Evolutionary conservation across 2,329 filamentous ascomycete species (phyloP), one percentile per base, ranked within the genome.

Genomic region (Cladobotryum mycophilum): DNA sequence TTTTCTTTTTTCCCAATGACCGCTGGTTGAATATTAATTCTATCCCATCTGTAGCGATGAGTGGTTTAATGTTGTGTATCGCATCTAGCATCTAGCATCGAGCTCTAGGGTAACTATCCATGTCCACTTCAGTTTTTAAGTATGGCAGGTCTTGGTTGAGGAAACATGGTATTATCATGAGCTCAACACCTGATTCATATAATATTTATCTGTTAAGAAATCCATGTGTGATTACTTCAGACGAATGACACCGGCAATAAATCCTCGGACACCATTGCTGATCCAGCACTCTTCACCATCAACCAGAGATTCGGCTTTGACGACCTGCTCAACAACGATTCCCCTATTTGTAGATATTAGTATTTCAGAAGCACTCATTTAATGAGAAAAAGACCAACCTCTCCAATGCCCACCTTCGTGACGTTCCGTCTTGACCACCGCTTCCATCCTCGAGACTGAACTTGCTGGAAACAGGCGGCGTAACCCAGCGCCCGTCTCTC

Each of bases 261-360:
- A 96, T 0, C 92, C 92, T 56, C 86, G 79, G 1, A 92, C 86
- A 0, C 88, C 90, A 66, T 92, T 96, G 66, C 90, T 96, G 48
- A 96, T 70, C 87, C 89, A 95, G 55, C 91, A 86, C 48, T 84
- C 76, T 66, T 96, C 91, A 1, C 85, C 88, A 56, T 88, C 75
- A 3, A 74, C 63, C 12, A 96, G 66, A 6, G 82, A 82, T 12
- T 76, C 70, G 2, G 72, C 73, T n/a, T 66, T 66, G 14, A 96
- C 73, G 3, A 71, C 67, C 55, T 82, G 78, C 62, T 95, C 87
- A 30, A 76, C 73, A 48, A 80, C 90, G 41, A 93, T 70, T 0
- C 69, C 71, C 52, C 76, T 80, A 38, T 25, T 34, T 14, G 41
- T 12, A 36, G 13, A 47, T 33, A 55, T 51, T 55, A 30, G 25